A percentile compares a stretch with the other conserved stretches of the same genome.
phyloP scores from a whole-genome alignment of 2,329 filamentous ascomycete species.

The Fusarium circinatum region DNA sequence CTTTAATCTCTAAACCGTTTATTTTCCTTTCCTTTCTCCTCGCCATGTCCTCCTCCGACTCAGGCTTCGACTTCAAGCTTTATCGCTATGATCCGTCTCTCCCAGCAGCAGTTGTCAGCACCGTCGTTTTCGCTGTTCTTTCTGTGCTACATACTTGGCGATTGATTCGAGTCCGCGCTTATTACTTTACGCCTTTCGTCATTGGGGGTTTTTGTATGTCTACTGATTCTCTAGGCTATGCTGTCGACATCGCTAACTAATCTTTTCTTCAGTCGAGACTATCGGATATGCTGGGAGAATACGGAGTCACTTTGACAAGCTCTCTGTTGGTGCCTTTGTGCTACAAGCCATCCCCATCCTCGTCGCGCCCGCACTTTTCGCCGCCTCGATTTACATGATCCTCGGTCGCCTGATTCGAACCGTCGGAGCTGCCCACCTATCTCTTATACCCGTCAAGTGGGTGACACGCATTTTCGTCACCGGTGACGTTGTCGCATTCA shows the following conservation, averaged over 20 bases:
- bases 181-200: slow-evolving; percentile 7
- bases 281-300: slow-evolving; percentile 12
- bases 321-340: not conserved
- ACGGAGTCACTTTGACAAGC: slow-evolving; percentile 12
- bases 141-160: slow-evolving; percentile 1
- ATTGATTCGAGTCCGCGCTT: not conserved
- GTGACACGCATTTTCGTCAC: slow-evolving; percentile 15
- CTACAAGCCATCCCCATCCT: slow-evolving; percentile 15
- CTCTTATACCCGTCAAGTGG: slow-evolving; percentile 9
- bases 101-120: not conserved
- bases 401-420: slow-evolving; percentile 15
- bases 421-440: not conserved
- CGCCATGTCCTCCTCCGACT: not conserved
- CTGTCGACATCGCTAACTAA: not conserved
- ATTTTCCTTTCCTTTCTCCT: accelerated
- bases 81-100: slow-evolving; percentile 12
- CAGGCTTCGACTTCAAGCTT: slow-evolving; percentile 7
- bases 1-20: not conserved
- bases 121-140: not conserved
- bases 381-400: slow-evolving; percentile 21
- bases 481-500: not conserved
- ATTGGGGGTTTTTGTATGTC: not conserved
- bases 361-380: slow-evolving; percentile 10
- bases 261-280: not conserved
- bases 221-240: accelerated